Evolutionary conservation across 2,329 filamentous ascomycete species (phyloP), one percentile per base, ranked within the genome.

Genomic region (Fusarium nygamai): DNA sequence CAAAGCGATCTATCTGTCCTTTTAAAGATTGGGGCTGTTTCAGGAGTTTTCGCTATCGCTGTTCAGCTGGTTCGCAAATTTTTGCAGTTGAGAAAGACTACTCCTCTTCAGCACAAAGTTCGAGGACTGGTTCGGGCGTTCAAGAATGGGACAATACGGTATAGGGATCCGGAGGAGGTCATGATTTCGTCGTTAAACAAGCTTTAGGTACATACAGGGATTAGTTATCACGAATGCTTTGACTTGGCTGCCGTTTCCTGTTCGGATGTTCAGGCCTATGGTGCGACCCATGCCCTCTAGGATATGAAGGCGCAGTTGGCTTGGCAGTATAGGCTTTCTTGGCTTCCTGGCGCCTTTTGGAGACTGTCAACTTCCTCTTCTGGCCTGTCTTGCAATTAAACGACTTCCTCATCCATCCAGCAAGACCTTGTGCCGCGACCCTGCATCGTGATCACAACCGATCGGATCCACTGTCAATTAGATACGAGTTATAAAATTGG

Each of bases 61-160:
- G 6, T 6, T 5, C 48, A 24, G 1, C 8, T 69, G 2, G 1
- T 41, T 29, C 56, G n/a, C 3, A 50, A 39, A 7, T 39, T 27
- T 22, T 1, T 50, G 6, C 48, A 50, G 4, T 0, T 5, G 36
- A 44, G n/a, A 19, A 47, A 50, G 6, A 22, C 50, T 9, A 34
- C n/a, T 1, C 57, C 66, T 3, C 0, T 54, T 5, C 38, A 41
- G 41, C 48, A 69, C 43, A 69, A 69, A 3, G 48, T 69, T 6
- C 36, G 48, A 38, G 57, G 66, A 6, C 9, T 69, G 16, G 22
- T 56, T n/a, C 48, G 64, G 0, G 64, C 64, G 17, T 69, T 64
- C 33, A 69, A 69, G 31, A 69, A 69, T 39, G 64, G 64, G 10
- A 69, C 66, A 14, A 69, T 69, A 9, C 24, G 48, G 12, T 44